phyloP scores from a whole-genome alignment of 2,329 filamentous ascomycete genomes.

The Nemania sp. region DNA sequence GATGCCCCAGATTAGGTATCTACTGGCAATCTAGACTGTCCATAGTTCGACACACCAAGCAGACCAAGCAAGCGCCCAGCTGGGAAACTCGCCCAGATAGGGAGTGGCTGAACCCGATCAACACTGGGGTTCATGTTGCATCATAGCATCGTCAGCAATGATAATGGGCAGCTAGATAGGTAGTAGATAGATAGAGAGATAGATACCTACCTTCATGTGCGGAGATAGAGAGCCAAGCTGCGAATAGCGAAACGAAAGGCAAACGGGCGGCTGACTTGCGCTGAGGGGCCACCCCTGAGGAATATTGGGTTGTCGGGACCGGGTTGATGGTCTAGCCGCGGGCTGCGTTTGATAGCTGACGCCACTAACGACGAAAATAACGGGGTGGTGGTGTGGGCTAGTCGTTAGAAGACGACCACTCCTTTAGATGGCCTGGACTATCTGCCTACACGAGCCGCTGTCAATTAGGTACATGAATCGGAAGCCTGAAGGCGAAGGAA shows the following conservation, averaged over 20 bases:
- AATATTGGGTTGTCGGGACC: slow-evolving; percentile 26
- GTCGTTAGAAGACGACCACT: slow-evolving; percentile 5
- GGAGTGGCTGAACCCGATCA: slow-evolving; percentile 2
- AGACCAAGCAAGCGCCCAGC: no score
- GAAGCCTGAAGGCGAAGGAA: not conserved
- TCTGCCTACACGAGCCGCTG: slow-evolving; percentile 7
- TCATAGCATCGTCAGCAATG: slow-evolving; percentile 22
- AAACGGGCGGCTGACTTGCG: slow-evolving; percentile 9
- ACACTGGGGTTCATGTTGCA: slow-evolving; percentile 15
- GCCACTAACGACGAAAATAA: slow-evolving; percentile 18
- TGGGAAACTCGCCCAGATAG: slow-evolving; percentile 9
- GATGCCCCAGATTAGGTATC: slow-evolving; percentile 8
- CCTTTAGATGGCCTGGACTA: not conserved
- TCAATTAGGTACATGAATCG: slow-evolving; percentile 10
- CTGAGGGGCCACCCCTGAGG: slow-evolving; percentile 23
- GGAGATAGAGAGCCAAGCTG: not conserved
- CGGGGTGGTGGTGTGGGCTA: slow-evolving; percentile 22
- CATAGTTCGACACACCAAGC: not conserved
- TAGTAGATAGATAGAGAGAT: slow-evolving; percentile 10
- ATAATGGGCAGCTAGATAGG: slow-evolving; percentile 6
- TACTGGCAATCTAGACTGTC: slow-evolving; percentile 9
- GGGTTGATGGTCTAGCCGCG: slow-evolving; percentile 24
- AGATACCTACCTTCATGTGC: no score
- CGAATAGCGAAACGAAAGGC: not conserved
- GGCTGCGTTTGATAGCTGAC: slow-evolving; percentile 21